These are phyloP conservation scores for Nemania diffusa DNA, from an alignment of 2,329 filamentous ascomycete genomes.

Conservation along the genomic window DNA sequence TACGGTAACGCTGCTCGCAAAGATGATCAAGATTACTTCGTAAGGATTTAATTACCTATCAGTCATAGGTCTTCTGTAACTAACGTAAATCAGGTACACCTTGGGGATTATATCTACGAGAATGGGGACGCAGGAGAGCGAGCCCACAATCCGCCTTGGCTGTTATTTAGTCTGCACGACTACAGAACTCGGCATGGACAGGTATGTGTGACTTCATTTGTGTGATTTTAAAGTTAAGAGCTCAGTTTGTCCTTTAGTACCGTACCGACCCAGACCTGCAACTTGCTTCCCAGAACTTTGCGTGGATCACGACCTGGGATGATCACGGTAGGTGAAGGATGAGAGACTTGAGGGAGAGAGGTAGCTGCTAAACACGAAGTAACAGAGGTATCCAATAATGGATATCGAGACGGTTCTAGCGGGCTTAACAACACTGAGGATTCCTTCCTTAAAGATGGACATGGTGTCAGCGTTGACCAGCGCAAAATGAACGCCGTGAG, in stretches of 20 bases:
- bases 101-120: slow-evolving; percentile 73
- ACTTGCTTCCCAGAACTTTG: slow-evolving; percentile 54
- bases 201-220: slow-evolving; percentile 38
- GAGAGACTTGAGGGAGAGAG: neutral
- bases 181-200: slow-evolving; percentile 56
- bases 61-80: neutral
- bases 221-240: neutral
- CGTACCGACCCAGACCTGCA: slow-evolving; percentile 56
- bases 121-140: slow-evolving; percentile 52
- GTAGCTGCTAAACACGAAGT: slow-evolving; percentile 8
- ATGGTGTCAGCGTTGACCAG: slow-evolving; percentile 72
- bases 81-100: slow-evolving; percentile 41
- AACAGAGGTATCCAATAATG: slow-evolving; percentile 70
- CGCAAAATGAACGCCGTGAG: slow-evolving; percentile 79
- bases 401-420: slow-evolving; percentile 69
- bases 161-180: slow-evolving; percentile 53
- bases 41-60: slow-evolving; percentile 43
- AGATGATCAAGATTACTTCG: slow-evolving; percentile 58
- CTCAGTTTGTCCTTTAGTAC: slow-evolving; percentile 45
- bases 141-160: slow-evolving; percentile 43
- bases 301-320: slow-evolving; percentile 61
- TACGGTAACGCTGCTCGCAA: slow-evolving; percentile 57
- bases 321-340: slow-evolving; percentile 49
- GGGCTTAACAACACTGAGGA: slow-evolving; percentile 73
- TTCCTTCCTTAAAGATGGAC: slow-evolving; percentile 67